Percentiles rank a stretch among this genome's conserved stretches.
Conservation (phyloP, 495 filamentous ascomycete species). For the Pyronema omphalodes region DNA sequence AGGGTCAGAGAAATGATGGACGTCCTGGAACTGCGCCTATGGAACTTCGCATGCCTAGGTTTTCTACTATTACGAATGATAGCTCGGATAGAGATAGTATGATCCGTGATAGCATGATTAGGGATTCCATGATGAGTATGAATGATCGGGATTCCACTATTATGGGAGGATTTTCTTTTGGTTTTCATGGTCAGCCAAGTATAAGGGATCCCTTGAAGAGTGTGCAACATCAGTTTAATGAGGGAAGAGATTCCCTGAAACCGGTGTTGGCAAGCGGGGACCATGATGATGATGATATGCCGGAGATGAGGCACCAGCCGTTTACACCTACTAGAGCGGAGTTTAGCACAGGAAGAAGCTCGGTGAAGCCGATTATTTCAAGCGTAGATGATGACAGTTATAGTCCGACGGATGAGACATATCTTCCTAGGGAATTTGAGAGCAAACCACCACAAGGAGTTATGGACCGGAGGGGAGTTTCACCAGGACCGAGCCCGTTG, state of each 20-base stretch:
- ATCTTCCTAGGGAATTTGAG: background rate
- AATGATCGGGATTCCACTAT: constrained; percentile 3
- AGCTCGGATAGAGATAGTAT: constrained; percentile 14
- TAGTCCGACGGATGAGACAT: background rate
- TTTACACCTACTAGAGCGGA: background rate
- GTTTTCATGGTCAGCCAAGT: background rate
- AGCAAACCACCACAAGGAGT: too few species aligned
- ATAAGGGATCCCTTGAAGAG: background rate
- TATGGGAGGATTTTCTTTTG: constrained; percentile 5
- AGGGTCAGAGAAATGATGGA: background rate
- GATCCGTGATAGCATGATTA: constrained; percentile 11
- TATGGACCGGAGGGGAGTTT: background rate
- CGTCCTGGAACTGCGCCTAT: background rate
- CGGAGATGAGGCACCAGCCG: background rate
- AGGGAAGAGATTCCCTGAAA: constrained; percentile 1
- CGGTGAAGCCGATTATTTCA: background rate
- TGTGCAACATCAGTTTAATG: background rate
- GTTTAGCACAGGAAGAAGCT: background rate
- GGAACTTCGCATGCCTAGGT: constrained; percentile 3
- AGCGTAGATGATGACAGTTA: background rate
- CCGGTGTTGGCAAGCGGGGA: background rate
- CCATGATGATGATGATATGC: constrained; percentile 1
- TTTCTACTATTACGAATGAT: constrained; percentile 11
- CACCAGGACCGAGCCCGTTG: background rate
- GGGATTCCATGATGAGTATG: too few species aligned